These are phyloP conservation scores for Ustilago sp. DNA, from an alignment of 1,284 basidiomycete genomes.

Conservation along the genomic window DNA sequence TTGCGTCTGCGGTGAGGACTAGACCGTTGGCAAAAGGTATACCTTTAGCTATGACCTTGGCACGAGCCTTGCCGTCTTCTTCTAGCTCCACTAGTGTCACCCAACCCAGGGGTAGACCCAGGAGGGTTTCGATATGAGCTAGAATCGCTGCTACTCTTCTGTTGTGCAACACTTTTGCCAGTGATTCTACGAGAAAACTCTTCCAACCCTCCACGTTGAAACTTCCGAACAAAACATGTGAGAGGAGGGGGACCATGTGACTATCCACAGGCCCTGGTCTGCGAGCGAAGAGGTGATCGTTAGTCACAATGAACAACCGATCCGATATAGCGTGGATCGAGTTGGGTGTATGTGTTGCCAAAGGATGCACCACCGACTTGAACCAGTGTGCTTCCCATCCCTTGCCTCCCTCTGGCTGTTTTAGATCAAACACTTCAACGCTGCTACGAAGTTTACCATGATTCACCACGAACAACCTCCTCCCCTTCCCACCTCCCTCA, in stretches of 20 bases:
- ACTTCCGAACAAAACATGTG: slow-evolving; percentile 1
- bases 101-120: slow-evolving; percentile 75
- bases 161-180: background rate
- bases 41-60: slow-evolving; percentile 71
- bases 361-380: slow-evolving; percentile 24
- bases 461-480: slow-evolving; percentile 33
- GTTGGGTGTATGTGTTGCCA: slow-evolving; percentile 72
- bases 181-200: background rate
- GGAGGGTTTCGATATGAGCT: slow-evolving; percentile 73
- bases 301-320: slow-evolving; percentile 77
- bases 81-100: slow-evolving; percentile 60
- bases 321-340: slow-evolving; percentile 76
- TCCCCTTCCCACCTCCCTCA: background rate
- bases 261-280: slow-evolving; percentile 67
- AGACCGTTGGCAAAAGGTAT: slow-evolving; percentile 79
- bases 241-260: slow-evolving; percentile 16
- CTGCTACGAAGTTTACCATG: slow-evolving; percentile 14
- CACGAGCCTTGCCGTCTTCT: slow-evolving; percentile 7
- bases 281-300: slow-evolving; percentile 78
- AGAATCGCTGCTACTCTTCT: slow-evolving; percentile 60
- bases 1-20: slow-evolving; percentile 73
- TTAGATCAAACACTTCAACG: slow-evolving; percentile 39
- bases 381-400: slow-evolving; percentile 28
- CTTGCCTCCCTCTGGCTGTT: background rate
- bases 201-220: background rate